A percentile compares a stretch with the other conserved stretches of the same genome.
Evolutionary conservation across 257 asterid species (phyloP).

Genomic region (Solanum corneliomulleri): DNA sequence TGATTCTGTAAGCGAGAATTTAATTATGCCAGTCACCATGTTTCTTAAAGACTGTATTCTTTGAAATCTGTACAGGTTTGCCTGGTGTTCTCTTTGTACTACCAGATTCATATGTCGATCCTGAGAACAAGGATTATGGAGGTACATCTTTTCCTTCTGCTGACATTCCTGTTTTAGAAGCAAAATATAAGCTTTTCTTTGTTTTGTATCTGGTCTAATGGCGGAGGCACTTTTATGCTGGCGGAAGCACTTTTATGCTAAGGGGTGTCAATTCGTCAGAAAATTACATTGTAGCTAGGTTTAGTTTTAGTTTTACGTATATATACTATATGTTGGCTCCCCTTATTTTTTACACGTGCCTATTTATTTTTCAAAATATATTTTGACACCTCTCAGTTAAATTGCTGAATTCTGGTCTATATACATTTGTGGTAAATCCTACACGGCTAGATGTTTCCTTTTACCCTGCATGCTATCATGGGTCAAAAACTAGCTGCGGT

Average conservation of each 20-base stretch:
- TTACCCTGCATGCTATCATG: background rate
- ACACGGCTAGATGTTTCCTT: background rate
- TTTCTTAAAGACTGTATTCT: background rate
- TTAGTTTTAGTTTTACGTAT: background rate
- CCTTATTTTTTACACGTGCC: background rate
- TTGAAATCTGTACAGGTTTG: conserved; percentile 36
- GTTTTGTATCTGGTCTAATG: background rate
- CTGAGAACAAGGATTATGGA: conserved; percentile 96
- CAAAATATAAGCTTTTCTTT: background rate
- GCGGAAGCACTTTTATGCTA: background rate
- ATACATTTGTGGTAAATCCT: background rate
- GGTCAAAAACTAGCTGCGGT: background rate
- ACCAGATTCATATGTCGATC: conserved; percentile 96
- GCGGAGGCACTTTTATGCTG: background rate
- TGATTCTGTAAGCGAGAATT: background rate
- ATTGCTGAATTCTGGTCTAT: background rate
- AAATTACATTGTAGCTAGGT: no score
- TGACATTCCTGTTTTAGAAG: background rate
- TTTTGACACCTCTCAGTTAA: background rate
- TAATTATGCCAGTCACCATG: background rate
- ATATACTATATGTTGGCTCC: background rate
- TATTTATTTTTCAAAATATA: no score
- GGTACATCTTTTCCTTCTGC: conserved; percentile 24
- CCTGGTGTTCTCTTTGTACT: conserved; percentile 95
- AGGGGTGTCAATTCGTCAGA: background rate